Percentiles rank a stretch among this genome's conserved stretches.
Evolutionary conservation across 441 rosid genomes (phyloP).

Genomic region (Gossypium schwendimanii): DNA sequence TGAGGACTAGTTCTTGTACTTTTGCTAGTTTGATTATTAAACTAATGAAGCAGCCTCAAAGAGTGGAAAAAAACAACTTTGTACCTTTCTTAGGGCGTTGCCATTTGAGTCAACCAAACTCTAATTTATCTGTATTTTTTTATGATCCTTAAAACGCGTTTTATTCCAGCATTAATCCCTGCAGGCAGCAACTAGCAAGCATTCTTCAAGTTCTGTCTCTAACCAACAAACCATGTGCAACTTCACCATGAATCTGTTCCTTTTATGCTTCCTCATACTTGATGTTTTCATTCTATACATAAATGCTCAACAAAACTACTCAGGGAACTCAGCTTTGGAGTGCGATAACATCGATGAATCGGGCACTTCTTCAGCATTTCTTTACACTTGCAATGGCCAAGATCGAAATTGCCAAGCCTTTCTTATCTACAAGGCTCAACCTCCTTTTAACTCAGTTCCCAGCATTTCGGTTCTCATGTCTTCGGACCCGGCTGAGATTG

Average conservation of each 20-base stretch:
- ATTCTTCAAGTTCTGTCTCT: constrained; percentile 6
- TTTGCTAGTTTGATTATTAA: neutral
- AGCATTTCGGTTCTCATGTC: constrained; percentile 50
- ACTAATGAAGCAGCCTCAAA: constrained; percentile 1
- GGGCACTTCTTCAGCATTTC: constrained; percentile 23
- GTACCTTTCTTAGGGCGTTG: neutral
- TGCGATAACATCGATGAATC: neutral
- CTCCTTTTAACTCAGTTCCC: constrained; percentile 44
- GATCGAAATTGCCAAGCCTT: constrained; percentile 45
- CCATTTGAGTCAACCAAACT: neutral
- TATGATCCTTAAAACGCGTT: constrained; percentile 6
- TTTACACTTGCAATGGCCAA: constrained; percentile 66
- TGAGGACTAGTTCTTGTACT: neutral
- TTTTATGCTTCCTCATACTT: neutral
- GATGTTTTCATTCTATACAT: neutral
- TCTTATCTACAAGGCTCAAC: constrained; percentile 49
- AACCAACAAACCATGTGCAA: neutral
- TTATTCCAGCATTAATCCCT: neutral
- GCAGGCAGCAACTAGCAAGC: neutral
- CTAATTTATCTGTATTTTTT: neutral
- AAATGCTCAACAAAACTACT: constrained; percentile 6
- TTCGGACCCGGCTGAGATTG: constrained; percentile 36
- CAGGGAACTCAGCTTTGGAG: constrained; percentile 1
- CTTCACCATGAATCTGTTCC: constrained; percentile 4
- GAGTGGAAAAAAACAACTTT: neutral